A percentile compares a stretch with the other conserved stretches of the same genome.
These are phyloP conservation scores for Allantophomopsis cytisporea DNA, from an alignment of 2,329 filamentous ascomycete genomes.

Conservation along the genomic window DNA sequence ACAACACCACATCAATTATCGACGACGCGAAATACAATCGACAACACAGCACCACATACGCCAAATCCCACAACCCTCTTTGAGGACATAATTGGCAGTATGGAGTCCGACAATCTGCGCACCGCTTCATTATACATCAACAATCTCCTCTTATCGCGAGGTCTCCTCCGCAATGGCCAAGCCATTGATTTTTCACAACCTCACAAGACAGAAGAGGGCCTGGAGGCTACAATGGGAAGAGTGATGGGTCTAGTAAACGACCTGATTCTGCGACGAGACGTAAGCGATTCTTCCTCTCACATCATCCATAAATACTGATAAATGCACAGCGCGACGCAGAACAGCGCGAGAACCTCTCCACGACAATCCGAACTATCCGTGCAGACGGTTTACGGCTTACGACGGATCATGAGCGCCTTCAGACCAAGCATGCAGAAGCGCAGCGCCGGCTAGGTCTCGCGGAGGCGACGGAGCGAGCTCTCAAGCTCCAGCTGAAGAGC, in stretches of 20 bases:
- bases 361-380: constrained; percentile 63
- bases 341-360: constrained; percentile 70
- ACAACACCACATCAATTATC: too few species aligned
- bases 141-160: constrained; percentile 54
- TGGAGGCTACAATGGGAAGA: constrained; percentile 61
- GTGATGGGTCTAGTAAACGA: constrained; percentile 94
- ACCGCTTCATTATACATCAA: constrained; percentile 62
- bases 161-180: constrained; percentile 53
- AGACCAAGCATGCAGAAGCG: constrained; percentile 37
- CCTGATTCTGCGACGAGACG: constrained; percentile 77
- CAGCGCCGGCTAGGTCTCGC: constrained; percentile 40
- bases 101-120: constrained; percentile 39
- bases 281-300: constrained; percentile 28
- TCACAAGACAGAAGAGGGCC: constrained; percentile 44
- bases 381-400: constrained; percentile 63
- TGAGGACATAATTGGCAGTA: constrained; percentile 2
- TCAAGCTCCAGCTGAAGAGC: constrained; percentile 55
- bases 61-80: too few species aligned
- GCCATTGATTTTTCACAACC: constrained; percentile 73
- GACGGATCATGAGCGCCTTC: constrained; percentile 47
- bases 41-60: too few species aligned
- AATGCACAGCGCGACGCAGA: constrained; percentile 68
- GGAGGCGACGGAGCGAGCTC: constrained; percentile 58
- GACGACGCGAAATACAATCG: too few species aligned
- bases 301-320: not conserved